Base-by-base conservation (phyloP, 768 basidiomycete species). In the Boletus pseudo-olivaceus region DNA sequence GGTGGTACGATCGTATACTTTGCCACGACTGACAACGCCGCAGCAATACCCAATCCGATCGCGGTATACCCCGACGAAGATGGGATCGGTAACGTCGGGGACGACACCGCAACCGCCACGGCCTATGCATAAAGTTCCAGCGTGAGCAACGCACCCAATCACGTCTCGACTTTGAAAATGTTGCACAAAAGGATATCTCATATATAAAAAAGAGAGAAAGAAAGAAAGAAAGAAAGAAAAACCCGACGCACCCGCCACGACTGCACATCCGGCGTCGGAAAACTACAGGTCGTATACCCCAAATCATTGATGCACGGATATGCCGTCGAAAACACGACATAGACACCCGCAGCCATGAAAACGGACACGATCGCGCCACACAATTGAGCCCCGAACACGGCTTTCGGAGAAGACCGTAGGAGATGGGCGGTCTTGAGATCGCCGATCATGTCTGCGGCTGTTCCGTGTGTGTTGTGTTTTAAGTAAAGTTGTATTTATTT, bases 351-450 rank as follows among this genome's bases (percentile, higher is more conserved):
- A 51, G 75, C 76, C 67, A 85, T 71, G 75, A 87, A 85, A 33
- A 84, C 72, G 20, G 85, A 78, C 45, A 84, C 80, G 51, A 82
- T 72, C 20, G 83, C 73, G 48, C 84, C 84, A 56, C 72, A 75
- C 4, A 84, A 69, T 67, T 84, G 83, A 26, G 80, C 82, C 55
- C 81, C 72, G 62, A 85, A 85, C 69, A 85, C 81, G 66, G 82
- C 81, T 51, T 70, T 76, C 37, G 84, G 84, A 60, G 83, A 85
- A 12, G 83, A 79, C 47, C 84, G 74, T 26, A 85, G 76, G 54
- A 87, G 80, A 65, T 84, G 84, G 56, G 82, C 82, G n/a, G 85
- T 82, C 71, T 86, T 85, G 60, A 86, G 66, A 65, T 87, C 85
- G 52, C 83, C 78, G 43, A 79, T 81, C 85, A 87, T 85, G 64